A percentile compares a stretch with the other conserved stretches of the same genome.
These are phyloP conservation scores for Dothiorella sarmentorum DNA, from an alignment of 2,329 filamentous ascomycete genomes.

Conservation along the genomic window DNA sequence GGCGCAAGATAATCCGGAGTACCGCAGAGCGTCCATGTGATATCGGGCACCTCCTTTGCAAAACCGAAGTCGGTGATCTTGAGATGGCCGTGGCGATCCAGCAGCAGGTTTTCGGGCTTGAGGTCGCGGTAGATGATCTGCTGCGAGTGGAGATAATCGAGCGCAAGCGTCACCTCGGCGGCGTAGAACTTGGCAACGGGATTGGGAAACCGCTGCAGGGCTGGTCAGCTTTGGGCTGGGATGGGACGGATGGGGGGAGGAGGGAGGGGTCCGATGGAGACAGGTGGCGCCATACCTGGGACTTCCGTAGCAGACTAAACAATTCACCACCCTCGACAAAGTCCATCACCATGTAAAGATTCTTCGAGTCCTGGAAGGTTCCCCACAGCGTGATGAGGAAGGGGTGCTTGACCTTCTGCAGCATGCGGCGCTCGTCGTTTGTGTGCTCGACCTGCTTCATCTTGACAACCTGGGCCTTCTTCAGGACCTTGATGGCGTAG, in stretches of 20 bases:
- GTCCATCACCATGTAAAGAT: conserved; percentile 99
- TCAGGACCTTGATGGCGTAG: conserved; percentile 97
- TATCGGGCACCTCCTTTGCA: conserved; percentile 95
- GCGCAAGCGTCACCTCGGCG: conserved; percentile 89
- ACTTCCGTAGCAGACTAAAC: conserved; percentile 92
- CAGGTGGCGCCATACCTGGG: conserved; percentile 61
- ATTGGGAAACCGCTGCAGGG: conserved; percentile 86
- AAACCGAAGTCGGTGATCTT: conserved; percentile 99
- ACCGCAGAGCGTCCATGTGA: conserved; percentile 97
- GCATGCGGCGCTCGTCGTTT: conserved; percentile 94
- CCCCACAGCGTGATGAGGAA: conserved; percentile 98
- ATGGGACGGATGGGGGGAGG: conserved; percentile 17
- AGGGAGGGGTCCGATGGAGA: conserved; percentile 19
- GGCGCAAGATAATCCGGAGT: conserved; percentile 97
- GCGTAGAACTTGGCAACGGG: conserved; percentile 99
- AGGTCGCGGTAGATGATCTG: conserved; percentile 98
- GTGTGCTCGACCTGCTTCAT: conserved; percentile 99
- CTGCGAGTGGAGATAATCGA: conserved; percentile 91
- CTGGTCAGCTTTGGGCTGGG: conserved; percentile 9
- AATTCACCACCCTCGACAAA: conserved; percentile 98
- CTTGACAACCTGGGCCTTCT: conserved; percentile 97
- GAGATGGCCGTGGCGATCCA: conserved; percentile 89
- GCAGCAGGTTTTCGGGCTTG: conserved; percentile 89
- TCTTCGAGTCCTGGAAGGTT: conserved; percentile 92
- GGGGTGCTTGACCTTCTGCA: conserved; percentile 94